Evolutionary conservation across 768 basidiomycete genomes (phyloP), one percentile per base, ranked within the genome.

Genomic region (Calocera viscosa): DNA sequence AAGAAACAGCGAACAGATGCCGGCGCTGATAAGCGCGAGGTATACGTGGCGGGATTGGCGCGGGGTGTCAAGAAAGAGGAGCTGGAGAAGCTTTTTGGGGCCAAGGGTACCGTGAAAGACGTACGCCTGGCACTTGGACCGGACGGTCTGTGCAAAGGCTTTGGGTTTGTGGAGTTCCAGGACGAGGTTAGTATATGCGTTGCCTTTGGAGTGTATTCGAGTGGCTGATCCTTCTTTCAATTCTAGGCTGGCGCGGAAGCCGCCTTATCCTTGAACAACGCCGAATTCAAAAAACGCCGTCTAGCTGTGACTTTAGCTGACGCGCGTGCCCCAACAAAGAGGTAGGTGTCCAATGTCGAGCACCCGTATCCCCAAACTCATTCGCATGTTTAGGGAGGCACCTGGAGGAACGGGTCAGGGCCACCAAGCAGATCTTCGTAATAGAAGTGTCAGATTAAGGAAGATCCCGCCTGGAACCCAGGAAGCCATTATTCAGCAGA

Each of bases 91-190:
- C 73, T 97, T 0, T 96, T 98, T 75, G 81, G 82, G 69, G 83
- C 97, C 93, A 93, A 88, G 73, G 95, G 95, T 1, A 72, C 78
- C 1, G 75, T 98, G 70, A 92, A 90, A 74, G 88, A 89, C 24
- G 81, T 97, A 41, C 84, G 93, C 66, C 80, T 97, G 73, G 84
- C 85, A 1, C 77, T 83, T 64, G 91, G 93, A 67, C 82, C 87
- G 35, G 82, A 83, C 49, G 87, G 86, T 0, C 79, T 83, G 63
- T 81, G 81, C 33, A 93, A 86, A 74, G 94, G 96, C 0, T 94
- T 91, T 73, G 94, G 90, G 0, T 98, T 98, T 72, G 80, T 98
- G 34, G 94, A 97, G 73, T 98, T 90, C 72, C 87, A 89, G 68
- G 81, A 84, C 22, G 87, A 90, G 79, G 94, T 92, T 68, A 53